These are phyloP conservation scores for Neoascochyta sp. DNA, from an alignment of 2,329 filamentous ascomycete genomes.

Conservation along the genomic window DNA sequence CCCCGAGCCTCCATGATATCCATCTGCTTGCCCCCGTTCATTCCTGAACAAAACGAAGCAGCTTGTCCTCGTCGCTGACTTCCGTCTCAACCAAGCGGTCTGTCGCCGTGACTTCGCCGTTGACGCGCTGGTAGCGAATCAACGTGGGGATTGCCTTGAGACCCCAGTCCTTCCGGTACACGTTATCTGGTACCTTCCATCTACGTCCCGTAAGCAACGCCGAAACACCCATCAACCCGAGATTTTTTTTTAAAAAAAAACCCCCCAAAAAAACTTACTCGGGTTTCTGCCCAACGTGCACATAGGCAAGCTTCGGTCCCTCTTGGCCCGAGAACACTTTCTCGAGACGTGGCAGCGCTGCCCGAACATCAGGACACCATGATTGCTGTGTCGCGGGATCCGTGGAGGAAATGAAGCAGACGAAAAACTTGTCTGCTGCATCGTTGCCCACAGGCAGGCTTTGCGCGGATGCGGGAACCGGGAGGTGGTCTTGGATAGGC, in stretches of 20 bases:
- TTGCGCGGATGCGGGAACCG: constrained; percentile 3
- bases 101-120: constrained; percentile 1
- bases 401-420: constrained; percentile 8
- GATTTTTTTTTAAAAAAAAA: too few relatives aligned
- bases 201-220: neutral
- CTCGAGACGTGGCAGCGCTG: constrained; percentile 6
- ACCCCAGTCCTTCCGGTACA: constrained; percentile 6
- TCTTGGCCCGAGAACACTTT: constrained; percentile 2
- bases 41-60: too few relatives aligned
- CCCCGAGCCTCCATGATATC: too few relatives aligned
- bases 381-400: constrained; percentile 6
- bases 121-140: constrained; percentile 3
- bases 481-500: constrained; percentile 8
- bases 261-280: constrained; percentile 7
- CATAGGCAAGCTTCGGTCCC: constrained; percentile 2
- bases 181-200: constrained; percentile 5
- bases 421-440: constrained; percentile 3
- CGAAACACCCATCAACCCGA: too few relatives aligned
- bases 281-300: constrained; percentile 9
- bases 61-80: constrained; percentile 2
- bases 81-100: constrained; percentile 7
- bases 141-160: constrained; percentile 5
- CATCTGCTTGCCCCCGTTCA: too few relatives aligned
- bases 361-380: constrained; percentile 14
- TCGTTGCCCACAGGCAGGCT: constrained; percentile 4